Conservation (phyloP, 495 filamentous ascomycete genomes). For the Tuber melanosporum region DNA sequence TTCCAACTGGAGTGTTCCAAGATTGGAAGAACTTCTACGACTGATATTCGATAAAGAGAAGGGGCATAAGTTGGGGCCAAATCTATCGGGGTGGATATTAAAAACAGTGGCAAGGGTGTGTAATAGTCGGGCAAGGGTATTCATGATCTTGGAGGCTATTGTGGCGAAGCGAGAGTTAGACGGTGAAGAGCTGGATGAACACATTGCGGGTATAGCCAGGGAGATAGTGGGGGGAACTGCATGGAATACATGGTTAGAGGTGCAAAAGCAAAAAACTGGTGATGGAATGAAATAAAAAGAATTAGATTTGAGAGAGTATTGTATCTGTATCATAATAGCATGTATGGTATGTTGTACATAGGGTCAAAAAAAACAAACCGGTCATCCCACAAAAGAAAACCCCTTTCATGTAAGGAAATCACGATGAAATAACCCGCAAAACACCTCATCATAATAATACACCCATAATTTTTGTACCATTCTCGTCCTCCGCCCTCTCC, state of each 20-base stretch:
- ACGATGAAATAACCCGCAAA: neutral
- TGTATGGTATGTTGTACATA: neutral
- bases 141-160: slow-evolving; percentile 21
- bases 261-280: neutral
- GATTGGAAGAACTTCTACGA: slow-evolving; percentile 45
- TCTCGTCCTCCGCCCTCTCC: neutral
- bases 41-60: slow-evolving; percentile 17
- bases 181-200: neutral
- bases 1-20: slow-evolving; percentile 58
- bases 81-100: slow-evolving; percentile 29
- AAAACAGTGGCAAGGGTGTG: slow-evolving; percentile 31
- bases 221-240: neutral
- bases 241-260: neutral
- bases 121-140: slow-evolving; percentile 21
- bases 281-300: neutral
- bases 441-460: slow-evolving; percentile 6
- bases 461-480: neutral
- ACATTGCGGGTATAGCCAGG: neutral
- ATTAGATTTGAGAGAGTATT: neutral
- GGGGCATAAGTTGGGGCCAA: slow-evolving; percentile 15
- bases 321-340: neutral
- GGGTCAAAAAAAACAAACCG: neutral
- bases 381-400: neutral
- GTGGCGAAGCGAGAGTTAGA: slow-evolving; percentile 13
- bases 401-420: slow-evolving; percentile 1